Evolutionary conservation across 139 green algal genomes (phyloP), one percentile per base, ranked within the genome.

Genomic region (Chlamydomonas schloesseri): DNA sequence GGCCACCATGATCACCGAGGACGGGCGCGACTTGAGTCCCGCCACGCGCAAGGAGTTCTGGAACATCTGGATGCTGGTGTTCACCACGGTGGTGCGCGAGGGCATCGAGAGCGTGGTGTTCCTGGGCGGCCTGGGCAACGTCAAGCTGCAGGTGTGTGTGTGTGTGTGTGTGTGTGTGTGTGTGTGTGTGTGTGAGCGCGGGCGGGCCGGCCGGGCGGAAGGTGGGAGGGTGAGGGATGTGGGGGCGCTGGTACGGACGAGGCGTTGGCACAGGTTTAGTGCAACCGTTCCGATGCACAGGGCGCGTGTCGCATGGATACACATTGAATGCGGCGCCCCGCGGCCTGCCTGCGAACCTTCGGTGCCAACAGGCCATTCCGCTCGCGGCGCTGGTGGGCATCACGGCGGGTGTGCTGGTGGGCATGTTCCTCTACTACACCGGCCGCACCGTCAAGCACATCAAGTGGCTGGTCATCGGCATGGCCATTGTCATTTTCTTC

Each of bases 61-160:
- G 71, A 84, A 74, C 46, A 89, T 93, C 34, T 92, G 86, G 29
- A 33, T 94, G 33, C 69, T 90, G 10, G 89, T 90, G 13, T 90
- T 89, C 68, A 71, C 88, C 78, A 90, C 89, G 0, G 87, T 94
- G 29, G 71, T 92, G 50, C 84, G 88, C 18, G 88, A 93, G 79
- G 91, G 91, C 73, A 89, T 94, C 28, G 91, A 94, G 77, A 77
- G 65, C 8, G 71, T 93, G n/a, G 73, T 94, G 42, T 94, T 94
- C 89, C 82, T 94, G 50, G 88, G 88, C 47, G 89, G 88, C 65
- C 78, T 92, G 0, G 80, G 79, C 73, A 89, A 88, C 58, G 68
- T 81, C n/a, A 74, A 83, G 58, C 80, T 88, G 0, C 60, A 50
- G 42, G 42, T 50, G 42, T 13, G n/a, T n/a, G n/a, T n/a, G n/a